Evolutionary conservation across 2,329 filamentous ascomycete species (phyloP), one percentile per base, ranked within the genome.

Genomic region (Verticillium longisporum): DNA sequence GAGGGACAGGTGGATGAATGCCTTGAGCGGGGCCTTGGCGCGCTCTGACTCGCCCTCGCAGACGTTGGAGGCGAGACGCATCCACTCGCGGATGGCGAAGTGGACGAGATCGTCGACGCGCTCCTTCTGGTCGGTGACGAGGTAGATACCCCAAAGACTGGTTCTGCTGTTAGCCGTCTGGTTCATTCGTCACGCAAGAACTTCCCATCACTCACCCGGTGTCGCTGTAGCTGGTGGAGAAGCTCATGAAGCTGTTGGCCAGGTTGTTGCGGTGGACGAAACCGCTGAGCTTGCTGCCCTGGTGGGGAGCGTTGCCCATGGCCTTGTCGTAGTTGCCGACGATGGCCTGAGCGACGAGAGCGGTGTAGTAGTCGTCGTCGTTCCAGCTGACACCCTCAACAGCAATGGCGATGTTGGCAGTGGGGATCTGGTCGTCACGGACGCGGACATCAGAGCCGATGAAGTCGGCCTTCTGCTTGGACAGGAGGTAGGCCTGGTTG

Each of bases 211-310:
- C 88, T 78, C 86, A 97, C 92, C 93, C 95, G 76, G 95, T 99
- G 78, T 99, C 95, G 74, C 93, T 98, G 83, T 99, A 99, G 84
- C 92, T 97, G 68, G 95, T 99, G 68, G 93, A 97, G 83, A 99
- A 99, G 83, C 91, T 96, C 96, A 99, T 99, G 86, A 97, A 99
- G 87, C 93, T 97, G 84, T 97, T 99, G 78, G 95, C 95, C 65
- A 99, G 86, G 77, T 93, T 89, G 81, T 98, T 87, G 80, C 96
- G 88, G 84, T 96, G 91, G 69, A 99, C 89, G 72, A 95, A 92
- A 67, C 89, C 88, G 83, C 92, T 97, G 71, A 99, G 91, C 86
- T 96, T 97, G 90, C 92, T 97, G 72, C 96, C 95, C 74, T 97
- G 89, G 83, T 97, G 95, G 67, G 93, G 89, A 63, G 95, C 95